phyloP scores from a whole-genome alignment of 495 filamentous ascomycete species.

The Lophium mytilinum region DNA sequence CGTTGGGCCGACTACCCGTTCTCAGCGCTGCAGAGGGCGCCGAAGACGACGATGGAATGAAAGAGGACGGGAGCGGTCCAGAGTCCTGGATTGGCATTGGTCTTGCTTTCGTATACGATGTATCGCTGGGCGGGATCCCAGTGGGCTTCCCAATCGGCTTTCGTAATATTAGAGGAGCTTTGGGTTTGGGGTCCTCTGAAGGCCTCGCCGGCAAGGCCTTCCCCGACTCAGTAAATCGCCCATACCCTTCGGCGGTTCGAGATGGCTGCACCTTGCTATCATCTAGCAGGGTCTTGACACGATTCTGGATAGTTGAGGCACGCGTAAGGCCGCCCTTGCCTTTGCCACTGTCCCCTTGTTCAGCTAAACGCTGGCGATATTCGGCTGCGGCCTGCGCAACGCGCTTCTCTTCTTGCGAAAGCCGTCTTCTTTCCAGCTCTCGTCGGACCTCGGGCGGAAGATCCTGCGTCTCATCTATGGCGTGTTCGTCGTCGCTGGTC shows the following conservation, averaged over 20 bases:
- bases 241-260: conserved; percentile 83
- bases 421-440: conserved; percentile 75
- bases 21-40: conserved; percentile 10
- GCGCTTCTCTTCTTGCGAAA: conserved; percentile 85
- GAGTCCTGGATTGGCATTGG: neutral
- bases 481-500: conserved; percentile 56
- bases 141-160: conserved; percentile 6
- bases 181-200: neutral
- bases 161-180: conserved; percentile 7
- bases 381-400: conserved; percentile 89
- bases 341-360: conserved; percentile 43
- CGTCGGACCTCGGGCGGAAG: conserved; percentile 84
- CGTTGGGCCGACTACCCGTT: neutral
- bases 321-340: conserved; percentile 33
- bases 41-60: conserved; percentile 4
- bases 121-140: conserved; percentile 2
- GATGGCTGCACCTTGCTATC: conserved; percentile 57
- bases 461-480: conserved; percentile 55
- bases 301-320: conserved; percentile 78
- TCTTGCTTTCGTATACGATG: conserved; percentile 12
- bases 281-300: conserved; percentile 77
- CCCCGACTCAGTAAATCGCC: conserved; percentile 60
- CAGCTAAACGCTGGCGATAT: conserved; percentile 70
- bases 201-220: conserved; percentile 14
- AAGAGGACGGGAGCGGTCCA: neutral